These are phyloP conservation scores for Nicotiana benthamiana DNA, from an alignment of 257 asterid genomes.

Conservation along the genomic window DNA sequence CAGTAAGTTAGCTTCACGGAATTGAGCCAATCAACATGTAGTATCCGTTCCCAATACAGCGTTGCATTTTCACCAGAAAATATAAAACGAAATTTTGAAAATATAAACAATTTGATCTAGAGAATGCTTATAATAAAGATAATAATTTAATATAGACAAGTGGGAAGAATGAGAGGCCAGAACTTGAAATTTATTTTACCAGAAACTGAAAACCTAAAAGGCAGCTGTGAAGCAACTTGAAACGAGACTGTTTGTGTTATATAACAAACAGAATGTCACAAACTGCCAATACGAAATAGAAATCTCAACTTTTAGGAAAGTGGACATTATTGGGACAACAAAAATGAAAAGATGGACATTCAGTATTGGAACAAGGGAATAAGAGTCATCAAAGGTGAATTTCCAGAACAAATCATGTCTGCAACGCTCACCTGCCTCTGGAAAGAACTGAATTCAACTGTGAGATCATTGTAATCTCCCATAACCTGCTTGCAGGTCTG, in stretches of 20 bases:
- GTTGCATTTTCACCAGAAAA: not conserved
- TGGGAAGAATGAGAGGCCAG: not conserved
- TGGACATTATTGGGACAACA: not conserved
- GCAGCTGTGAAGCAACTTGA: not conserved
- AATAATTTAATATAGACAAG: not conserved
- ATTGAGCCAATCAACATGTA: not conserved
- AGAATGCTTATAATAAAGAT: not conserved
- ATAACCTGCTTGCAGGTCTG: slow-evolving; percentile 11
- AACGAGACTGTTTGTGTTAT: not conserved
- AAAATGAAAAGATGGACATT: not conserved
- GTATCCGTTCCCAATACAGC: not conserved
- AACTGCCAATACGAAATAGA: not conserved
- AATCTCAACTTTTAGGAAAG: not conserved
- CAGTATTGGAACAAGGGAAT: not conserved
- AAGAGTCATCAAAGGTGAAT: not conserved
- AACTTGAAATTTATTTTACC: not conserved
- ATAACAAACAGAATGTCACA: not conserved
- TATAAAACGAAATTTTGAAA: not conserved
- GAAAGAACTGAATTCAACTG: slow-evolving; percentile 8
- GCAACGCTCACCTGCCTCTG: slow-evolving; percentile 14
- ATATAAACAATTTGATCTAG: not conserved
- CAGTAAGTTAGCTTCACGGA: not conserved
- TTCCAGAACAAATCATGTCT: not conserved
- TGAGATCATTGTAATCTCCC: slow-evolving; percentile 9
- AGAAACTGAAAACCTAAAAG: not conserved